phyloP scores from a whole-genome alignment of 2,329 filamentous ascomycete species.

The Verticillium tricorpus region DNA sequence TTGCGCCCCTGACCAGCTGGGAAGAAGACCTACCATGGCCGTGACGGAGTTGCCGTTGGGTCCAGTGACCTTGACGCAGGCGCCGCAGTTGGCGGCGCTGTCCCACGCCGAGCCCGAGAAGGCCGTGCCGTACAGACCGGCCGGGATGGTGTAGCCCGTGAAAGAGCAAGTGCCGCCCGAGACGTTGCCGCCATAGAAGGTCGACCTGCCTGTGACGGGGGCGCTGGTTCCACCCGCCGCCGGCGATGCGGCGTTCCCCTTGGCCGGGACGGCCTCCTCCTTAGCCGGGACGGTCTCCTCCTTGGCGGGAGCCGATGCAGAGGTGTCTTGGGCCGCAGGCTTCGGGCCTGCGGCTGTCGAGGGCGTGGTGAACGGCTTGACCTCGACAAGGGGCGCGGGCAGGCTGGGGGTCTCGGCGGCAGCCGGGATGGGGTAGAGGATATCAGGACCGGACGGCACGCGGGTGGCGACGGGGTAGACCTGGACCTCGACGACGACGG shows the following conservation, averaged over 20 bases:
- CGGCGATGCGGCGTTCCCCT: background rate
- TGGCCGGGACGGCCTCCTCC: background rate
- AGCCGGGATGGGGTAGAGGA: background rate
- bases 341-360: background rate
- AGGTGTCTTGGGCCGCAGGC: background rate
- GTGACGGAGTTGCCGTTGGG: conserved; percentile 53
- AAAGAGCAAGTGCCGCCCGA: conserved; percentile 60
- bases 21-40: conserved; percentile 50
- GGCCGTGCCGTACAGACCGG: conserved; percentile 56
- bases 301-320: background rate
- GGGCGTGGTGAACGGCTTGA: background rate
- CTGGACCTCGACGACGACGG: background rate
- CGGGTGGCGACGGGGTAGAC: background rate
- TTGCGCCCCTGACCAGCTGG: background rate
- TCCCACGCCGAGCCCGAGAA: conserved; percentile 56
- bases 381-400: background rate
- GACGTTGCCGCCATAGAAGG: conserved; percentile 52
- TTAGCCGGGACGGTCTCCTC: background rate
- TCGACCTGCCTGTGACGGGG: conserved; percentile 32
- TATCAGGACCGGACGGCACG: background rate
- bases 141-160: conserved; percentile 56
- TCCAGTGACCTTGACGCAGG: conserved; percentile 56
- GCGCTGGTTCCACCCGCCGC: background rate
- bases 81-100: conserved; percentile 51
- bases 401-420: background rate